Evolutionary conservation across 2,329 filamentous ascomycete genomes (phyloP).

Genomic region (Stagonosporopsis vannaccii): DNA sequence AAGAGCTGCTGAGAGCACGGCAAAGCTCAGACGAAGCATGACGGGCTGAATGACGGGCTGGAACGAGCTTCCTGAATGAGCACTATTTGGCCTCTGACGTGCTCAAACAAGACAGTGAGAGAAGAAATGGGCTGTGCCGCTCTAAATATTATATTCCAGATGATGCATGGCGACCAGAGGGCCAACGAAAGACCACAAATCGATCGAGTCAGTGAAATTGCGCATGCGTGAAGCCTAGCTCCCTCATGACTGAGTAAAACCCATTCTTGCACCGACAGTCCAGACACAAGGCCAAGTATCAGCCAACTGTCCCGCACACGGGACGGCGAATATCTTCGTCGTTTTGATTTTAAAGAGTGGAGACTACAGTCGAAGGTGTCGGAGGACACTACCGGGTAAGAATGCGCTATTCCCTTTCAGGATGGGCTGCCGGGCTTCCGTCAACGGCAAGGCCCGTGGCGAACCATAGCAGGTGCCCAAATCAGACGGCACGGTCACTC

Average conservation of each 20-base stretch:
- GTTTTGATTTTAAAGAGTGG: background rate
- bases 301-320: background rate
- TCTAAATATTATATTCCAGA: background rate
- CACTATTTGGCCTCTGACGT: background rate
- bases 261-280: background rate
- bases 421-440: background rate
- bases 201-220: background rate
- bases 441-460: background rate
- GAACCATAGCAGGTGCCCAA: background rate
- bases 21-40: constrained; percentile 12
- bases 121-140: background rate
- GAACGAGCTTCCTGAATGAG: background rate
- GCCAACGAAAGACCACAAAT: background rate
- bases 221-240: background rate
- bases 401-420: background rate
- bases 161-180: background rate
- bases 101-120: background rate
- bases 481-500: background rate
- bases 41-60: background rate
- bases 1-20: constrained; percentile 10
- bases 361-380: background rate
- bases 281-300: background rate
- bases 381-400: background rate
- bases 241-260: background rate
- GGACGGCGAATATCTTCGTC: background rate